A percentile compares a stretch with the other conserved stretches of the same genome.
These are phyloP conservation scores for Puccinia horiana DNA, from an alignment of 1,284 basidiomycete genomes.

Conservation along the genomic window DNA sequence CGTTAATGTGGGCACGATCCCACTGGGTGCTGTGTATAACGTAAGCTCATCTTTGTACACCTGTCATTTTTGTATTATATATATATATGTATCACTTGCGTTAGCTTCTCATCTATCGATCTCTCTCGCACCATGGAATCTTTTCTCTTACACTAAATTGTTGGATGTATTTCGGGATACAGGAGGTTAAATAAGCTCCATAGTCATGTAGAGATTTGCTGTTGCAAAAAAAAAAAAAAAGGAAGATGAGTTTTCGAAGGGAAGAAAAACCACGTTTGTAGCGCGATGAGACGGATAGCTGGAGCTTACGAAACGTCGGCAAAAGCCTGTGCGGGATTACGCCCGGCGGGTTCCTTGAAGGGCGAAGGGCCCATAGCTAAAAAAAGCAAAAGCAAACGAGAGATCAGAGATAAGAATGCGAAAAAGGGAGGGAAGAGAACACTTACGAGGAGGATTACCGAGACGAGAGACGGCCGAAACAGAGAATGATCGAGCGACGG, in stretches of 20 bases:
- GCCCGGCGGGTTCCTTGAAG: constrained; percentile 41
- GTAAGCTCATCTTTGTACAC: constrained; percentile 95
- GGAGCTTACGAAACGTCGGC: constrained; percentile 38
- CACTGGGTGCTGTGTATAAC: constrained; percentile 80
- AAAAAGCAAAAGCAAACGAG: neutral
- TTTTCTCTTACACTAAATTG: constrained; percentile 70
- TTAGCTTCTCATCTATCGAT: neutral
- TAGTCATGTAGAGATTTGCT: constrained; percentile 47
- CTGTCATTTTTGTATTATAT: too few species aligned
- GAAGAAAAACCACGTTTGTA: neutral
- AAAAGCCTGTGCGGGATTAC: constrained; percentile 30
- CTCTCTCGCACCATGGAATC: neutral
- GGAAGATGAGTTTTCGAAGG: neutral
- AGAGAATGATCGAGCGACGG: constrained; percentile 17
- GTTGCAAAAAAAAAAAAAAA: neutral
- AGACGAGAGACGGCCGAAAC: constrained; percentile 11
- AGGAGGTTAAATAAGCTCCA: constrained; percentile 70
- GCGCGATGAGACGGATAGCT: neutral
- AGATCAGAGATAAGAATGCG: neutral
- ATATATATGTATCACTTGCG: neutral
- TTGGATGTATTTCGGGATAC: constrained; percentile 90
- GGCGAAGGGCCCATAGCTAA: constrained; percentile 43
- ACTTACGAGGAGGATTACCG: constrained; percentile 38
- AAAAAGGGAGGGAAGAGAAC: neutral
- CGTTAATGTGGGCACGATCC: constrained; percentile 78